Evolutionary conservation across 2,329 filamentous ascomycete genomes (phyloP), one percentile per base, ranked within the genome.

Genomic region (Fusarium duplospermum): DNA sequence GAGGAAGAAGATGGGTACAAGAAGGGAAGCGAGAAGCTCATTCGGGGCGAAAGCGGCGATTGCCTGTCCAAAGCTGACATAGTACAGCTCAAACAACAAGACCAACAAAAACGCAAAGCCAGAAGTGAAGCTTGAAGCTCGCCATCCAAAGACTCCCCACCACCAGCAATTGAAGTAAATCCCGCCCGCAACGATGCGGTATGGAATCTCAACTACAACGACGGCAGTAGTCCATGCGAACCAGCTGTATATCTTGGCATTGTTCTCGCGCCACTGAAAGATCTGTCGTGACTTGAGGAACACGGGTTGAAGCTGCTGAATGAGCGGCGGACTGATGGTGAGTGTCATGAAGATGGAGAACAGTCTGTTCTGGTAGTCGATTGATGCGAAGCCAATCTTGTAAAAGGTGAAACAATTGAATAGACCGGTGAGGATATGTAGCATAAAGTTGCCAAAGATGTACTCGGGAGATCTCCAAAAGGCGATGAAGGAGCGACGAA

Each of bases 161-260:
- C 84, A 92, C 91, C 91, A 93, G 75, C 89, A 89, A 70, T 78
- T 79, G 45, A 79, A 83, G 72, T 83, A 83, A 2, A 83, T 63
- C 0, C 87, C 89, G 0, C 90, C 93, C 1, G 90, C 89, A 5
- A 93, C 79, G 14, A 94, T 83, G 0, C 89, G 87, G 74, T 93
- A 94, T 0, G 93, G 93, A 0, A 95, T 85, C 80, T 95, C 93
- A 18, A 89, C 91, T 1, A 94, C 74, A 6, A 94, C 87, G 2
- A 89, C 87, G 0, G 89, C 91, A 3, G 90, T 91, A 0, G 89
- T 88, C 82, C 93, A 94, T 0, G 93, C 92, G 16, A 89, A 82
- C 93, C 93, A 95, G 2, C 89, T 91, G 82, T 96, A 96, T 29
- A 94, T 94, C 80, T 94, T 94, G 18, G 92, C 90, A n/a, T 89